Evolutionary conservation across 768 basidiomycete species (phyloP).

Genomic region (Boletus patriciae): DNA sequence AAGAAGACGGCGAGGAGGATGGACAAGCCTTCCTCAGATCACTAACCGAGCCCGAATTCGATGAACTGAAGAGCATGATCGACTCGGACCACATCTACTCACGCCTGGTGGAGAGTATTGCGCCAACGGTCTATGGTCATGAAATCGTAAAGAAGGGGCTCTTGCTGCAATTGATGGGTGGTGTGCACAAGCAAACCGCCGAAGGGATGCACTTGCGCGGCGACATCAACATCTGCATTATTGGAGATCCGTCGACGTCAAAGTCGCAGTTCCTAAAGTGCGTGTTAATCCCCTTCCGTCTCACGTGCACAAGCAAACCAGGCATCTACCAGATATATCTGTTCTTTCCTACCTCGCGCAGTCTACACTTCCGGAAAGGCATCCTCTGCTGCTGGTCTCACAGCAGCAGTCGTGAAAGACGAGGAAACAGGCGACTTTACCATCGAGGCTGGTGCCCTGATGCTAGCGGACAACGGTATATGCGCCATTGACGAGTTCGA

Average conservation of each 20-base stretch:
- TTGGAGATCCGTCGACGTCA: conserved; percentile 96
- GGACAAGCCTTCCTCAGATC: conserved; percentile 85
- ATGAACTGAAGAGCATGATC: conserved; percentile 93
- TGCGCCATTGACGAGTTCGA: conserved; percentile 99
- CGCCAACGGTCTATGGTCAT: conserved; percentile 97
- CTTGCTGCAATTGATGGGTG: conserved; percentile 94
- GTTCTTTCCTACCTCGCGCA: conserved; percentile 95
- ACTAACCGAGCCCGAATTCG: conserved; percentile 90
- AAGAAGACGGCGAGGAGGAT: conserved; percentile 73
- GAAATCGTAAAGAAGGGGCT: conserved; percentile 99
- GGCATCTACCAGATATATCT: conserved; percentile 72
- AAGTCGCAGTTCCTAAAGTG: conserved; percentile 99
- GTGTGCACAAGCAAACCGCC: conserved; percentile 93
- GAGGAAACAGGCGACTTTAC: conserved; percentile 99
- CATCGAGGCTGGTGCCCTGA: conserved; percentile 97
- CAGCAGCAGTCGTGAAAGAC: conserved; percentile 96
- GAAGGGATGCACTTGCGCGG: conserved; percentile 99
- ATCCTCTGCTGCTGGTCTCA: conserved; percentile 97
- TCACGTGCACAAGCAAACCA: background rate
- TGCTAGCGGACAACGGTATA: conserved; percentile 99
- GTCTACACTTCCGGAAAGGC: conserved; percentile 99
- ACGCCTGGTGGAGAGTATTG: conserved; percentile 90
- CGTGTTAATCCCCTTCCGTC: conserved; percentile 27
- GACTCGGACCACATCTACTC: conserved; percentile 93
- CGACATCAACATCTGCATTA: conserved; percentile 97